Evolutionary conservation across 1,284 basidiomycete species (phyloP).

Genomic region (Papiliotrema nemorosa): DNA sequence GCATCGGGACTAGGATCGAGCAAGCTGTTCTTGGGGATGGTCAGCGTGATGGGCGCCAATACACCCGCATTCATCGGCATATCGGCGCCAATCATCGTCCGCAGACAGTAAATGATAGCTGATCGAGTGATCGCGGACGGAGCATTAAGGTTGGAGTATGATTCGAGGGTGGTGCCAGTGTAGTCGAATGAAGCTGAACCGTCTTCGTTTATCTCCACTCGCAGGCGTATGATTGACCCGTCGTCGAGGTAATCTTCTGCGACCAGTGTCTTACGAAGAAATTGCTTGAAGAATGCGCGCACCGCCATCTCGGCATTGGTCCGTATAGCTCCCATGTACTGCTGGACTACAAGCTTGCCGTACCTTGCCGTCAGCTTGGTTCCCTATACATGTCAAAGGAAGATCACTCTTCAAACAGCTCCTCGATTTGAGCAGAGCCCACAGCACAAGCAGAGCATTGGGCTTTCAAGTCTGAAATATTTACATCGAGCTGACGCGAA

Average conservation of each 20-base stretch:
- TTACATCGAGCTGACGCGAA: constrained; percentile 7
- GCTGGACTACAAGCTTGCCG: constrained; percentile 5
- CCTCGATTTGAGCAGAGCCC: constrained; percentile 14
- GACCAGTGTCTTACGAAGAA: constrained; percentile 60
- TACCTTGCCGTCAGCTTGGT: background rate
- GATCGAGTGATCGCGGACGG: constrained; percentile 83
- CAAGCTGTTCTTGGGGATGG: constrained; percentile 85
- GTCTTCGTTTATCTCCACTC: constrained; percentile 71
- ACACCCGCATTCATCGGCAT: constrained; percentile 90
- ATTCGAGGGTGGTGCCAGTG: constrained; percentile 77
- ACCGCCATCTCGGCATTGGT: constrained; percentile 84
- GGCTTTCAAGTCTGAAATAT: constrained; percentile 20
- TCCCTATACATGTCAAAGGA: background rate
- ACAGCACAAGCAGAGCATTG: constrained; percentile 19
- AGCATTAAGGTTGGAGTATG: constrained; percentile 83
- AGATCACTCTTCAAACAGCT: constrained; percentile 10
- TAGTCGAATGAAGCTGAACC: constrained; percentile 85
- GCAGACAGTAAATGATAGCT: constrained; percentile 77
- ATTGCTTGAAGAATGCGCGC: constrained; percentile 69
- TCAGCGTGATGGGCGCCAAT: constrained; percentile 75
- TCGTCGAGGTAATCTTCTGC: constrained; percentile 57
- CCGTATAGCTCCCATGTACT: constrained; percentile 80
- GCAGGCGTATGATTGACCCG: constrained; percentile 76
- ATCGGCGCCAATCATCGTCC: constrained; percentile 54
- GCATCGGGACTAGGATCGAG: constrained; percentile 59